Percentiles rank a stretch among this genome's conserved stretches.
Evolutionary conservation across 495 filamentous ascomycete genomes (phyloP).

Genomic region (Aspergillus baeticus): DNA sequence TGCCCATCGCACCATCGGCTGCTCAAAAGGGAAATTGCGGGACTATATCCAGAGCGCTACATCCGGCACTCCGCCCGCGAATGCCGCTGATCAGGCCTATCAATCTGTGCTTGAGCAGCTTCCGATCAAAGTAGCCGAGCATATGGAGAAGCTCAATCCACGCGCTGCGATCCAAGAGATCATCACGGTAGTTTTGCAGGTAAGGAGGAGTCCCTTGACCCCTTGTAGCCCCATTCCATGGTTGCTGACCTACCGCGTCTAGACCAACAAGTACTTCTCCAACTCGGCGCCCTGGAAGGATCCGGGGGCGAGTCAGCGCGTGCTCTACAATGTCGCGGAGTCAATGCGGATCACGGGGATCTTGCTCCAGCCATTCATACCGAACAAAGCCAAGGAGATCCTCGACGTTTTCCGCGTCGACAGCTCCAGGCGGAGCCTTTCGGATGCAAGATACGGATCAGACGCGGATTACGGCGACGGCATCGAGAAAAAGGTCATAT

Average conservation of each 20-base stretch:
- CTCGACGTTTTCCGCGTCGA: conserved; percentile 76
- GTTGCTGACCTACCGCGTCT: background rate
- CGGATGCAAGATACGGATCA: conserved; percentile 50
- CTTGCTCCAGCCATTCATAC: conserved; percentile 88
- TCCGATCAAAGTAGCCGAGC: conserved; percentile 39
- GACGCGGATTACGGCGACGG: conserved; percentile 71
- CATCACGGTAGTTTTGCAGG: conserved; percentile 59
- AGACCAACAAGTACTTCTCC: conserved; percentile 74
- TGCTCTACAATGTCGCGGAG: conserved; percentile 72
- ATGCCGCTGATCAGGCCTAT: conserved; percentile 29
- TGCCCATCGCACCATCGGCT: conserved; percentile 62
- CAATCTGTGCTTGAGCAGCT: conserved; percentile 34
- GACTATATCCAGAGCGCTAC: conserved; percentile 48
- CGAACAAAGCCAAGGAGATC: conserved; percentile 68
- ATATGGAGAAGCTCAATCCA: conserved; percentile 67
- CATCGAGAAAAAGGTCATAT: conserved; percentile 48
- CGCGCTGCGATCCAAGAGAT: conserved; percentile 63
- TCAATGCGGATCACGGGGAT: conserved; percentile 79
- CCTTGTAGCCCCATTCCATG: background rate
- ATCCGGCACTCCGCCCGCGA: conserved; percentile 27
- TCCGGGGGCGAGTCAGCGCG: conserved; percentile 42
- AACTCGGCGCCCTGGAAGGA: conserved; percentile 57
- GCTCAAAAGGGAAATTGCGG: conserved; percentile 64
- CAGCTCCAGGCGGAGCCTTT: conserved; percentile 51
- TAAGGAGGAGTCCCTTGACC: conserved; percentile 22